Percentiles rank a stretch among this genome's conserved stretches.
These are phyloP conservation scores for Exobasidium rhododendri DNA, from an alignment of 1,284 basidiomycete genomes.

Conservation along the genomic window DNA sequence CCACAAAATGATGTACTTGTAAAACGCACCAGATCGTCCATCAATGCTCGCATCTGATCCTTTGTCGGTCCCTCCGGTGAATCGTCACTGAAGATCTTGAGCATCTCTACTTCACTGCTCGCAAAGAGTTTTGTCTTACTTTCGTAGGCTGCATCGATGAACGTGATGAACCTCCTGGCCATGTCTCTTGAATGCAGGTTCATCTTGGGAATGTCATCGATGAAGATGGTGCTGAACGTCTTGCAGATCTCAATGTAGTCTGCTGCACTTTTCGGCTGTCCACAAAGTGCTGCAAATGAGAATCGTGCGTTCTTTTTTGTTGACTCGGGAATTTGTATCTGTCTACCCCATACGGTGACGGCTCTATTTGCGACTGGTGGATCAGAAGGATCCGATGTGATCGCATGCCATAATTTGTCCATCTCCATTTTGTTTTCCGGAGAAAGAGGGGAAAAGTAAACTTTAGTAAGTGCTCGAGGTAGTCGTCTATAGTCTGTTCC, in stretches of 20 bases:
- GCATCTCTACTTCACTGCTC: slow-evolving; percentile 43
- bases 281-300: slow-evolving; percentile 81
- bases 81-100: slow-evolving; percentile 46
- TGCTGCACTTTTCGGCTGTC: slow-evolving; percentile 81
- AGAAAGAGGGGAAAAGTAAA: slow-evolving; percentile 80
- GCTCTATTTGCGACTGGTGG: slow-evolving; percentile 67
- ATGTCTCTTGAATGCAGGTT: slow-evolving; percentile 74
- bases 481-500: slow-evolving; percentile 69
- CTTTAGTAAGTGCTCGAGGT: slow-evolving; percentile 66
- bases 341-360: slow-evolving; percentile 83
- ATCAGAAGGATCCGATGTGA: slow-evolving; percentile 63
- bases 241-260: slow-evolving; percentile 94
- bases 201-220: slow-evolving; percentile 81
- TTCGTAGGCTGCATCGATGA: slow-evolving; percentile 75
- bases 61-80: slow-evolving; percentile 25
- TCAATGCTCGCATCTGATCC: slow-evolving; percentile 47
- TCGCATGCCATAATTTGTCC: slow-evolving; percentile 73
- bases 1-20: not conserved
- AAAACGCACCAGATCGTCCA: slow-evolving; percentile 45
- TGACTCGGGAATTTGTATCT: slow-evolving; percentile 66
- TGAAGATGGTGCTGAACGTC: slow-evolving; percentile 80
- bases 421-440: slow-evolving; percentile 66
- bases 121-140: slow-evolving; percentile 48
- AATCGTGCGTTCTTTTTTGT: slow-evolving; percentile 73
- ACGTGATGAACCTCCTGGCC: slow-evolving; percentile 91